phyloP scores from a whole-genome alignment of 202 grass and related monocot species.

The Brachypodium distachyon region DNA sequence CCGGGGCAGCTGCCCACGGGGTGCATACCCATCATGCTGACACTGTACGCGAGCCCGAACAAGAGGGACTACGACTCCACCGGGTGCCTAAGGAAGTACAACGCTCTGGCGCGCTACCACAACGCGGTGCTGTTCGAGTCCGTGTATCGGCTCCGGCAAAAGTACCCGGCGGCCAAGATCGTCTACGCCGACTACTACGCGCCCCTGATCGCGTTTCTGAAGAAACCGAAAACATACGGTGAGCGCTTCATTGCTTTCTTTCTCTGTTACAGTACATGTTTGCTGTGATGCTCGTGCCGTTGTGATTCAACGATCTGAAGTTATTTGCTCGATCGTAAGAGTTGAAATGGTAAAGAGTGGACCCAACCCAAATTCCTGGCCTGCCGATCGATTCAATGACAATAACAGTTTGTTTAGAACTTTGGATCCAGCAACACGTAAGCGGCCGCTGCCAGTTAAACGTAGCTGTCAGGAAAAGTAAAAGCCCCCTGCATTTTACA shows the following conservation, averaged over 20 bases:
- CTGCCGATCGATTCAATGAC: not conserved
- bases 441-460: not conserved
- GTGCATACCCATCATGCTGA: slow-evolving; percentile 27
- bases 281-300: no score
- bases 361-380: not conserved
- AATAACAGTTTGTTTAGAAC: not conserved
- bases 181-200: slow-evolving; percentile 30
- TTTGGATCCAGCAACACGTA: not conserved
- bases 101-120: slow-evolving; percentile 23
- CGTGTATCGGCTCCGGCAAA: not conserved
- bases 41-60: slow-evolving; percentile 4
- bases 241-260: not conserved
- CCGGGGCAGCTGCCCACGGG: slow-evolving; percentile 26
- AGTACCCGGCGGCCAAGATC: slow-evolving; percentile 16
- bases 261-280: no score
- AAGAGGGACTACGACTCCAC: slow-evolving; percentile 29
- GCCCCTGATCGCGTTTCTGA: slow-evolving; percentile 14
- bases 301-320: not conserved
- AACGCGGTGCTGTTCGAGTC: slow-evolving; percentile 20
- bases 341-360: not conserved
- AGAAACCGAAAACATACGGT: slow-evolving; percentile 13
- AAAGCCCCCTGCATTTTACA: not conserved
- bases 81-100: slow-evolving; percentile 27
- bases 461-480: not conserved
- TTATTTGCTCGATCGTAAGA: not conserved